Evolutionary conservation across 116 monocot genomes (phyloP), one percentile per base, ranked within the genome.

Genomic region (Dioscorea cayenensis): DNA sequence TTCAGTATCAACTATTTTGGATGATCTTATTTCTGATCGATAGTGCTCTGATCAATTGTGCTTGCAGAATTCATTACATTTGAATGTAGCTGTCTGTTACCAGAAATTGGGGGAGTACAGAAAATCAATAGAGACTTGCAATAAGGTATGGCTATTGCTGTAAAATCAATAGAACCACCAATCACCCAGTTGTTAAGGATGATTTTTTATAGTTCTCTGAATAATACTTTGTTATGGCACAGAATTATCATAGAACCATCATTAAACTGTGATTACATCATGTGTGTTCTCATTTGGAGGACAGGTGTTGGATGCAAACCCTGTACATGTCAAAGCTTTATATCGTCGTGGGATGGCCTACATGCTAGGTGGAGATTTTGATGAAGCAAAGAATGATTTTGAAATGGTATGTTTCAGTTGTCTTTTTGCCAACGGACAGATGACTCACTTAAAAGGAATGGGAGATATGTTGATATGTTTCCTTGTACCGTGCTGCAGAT

Each of bases 61-160:
- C 36, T 72, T 78, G 69, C 87, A 97, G 92, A 97, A 86, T 81
- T 77, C 85, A 4, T 75, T 97, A 72, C 90, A 97, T 69, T 73
- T 93, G 52, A 93, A 97, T 82, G 93, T 97, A 38, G 97, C 97
- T 62, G 93, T 90, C 25, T 97, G 97, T 73, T 83, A 88, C 70
- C 97, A 93, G 78, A 97, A 93, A 82, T 81, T 88, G 86, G 88
- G 88, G 19, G 97, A 92, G 66, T 71, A 79, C 69, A 85, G 4
- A 66, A 97, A 97, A 78, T 97, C 90, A 50, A 88, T 88, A 68
- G 93, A 97, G 60, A 63, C 83, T 66, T 88, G 90, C 66, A 93
- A 97, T 71, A 97, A 97, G 93, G 97, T 97, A 70, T 29, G 19
- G 7, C 19, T 49, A 35, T 14, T 60, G 52, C 14, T 59, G 64